Conservation (phyloP, 2,329 filamentous ascomycete genomes). For the Xylaria polymorpha region DNA sequence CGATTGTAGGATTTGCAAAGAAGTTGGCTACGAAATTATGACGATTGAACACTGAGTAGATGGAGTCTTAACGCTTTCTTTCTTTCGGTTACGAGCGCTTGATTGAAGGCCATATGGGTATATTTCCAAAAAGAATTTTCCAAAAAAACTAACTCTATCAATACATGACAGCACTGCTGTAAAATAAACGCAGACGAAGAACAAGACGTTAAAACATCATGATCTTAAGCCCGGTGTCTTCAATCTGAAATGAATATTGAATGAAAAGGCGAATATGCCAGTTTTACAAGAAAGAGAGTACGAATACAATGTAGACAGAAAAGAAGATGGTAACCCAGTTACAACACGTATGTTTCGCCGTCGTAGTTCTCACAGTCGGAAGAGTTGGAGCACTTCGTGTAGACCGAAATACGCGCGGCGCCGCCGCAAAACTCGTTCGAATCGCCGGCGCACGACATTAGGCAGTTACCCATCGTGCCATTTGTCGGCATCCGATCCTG, state of each 20-base stretch:
- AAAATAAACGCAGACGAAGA: neutral
- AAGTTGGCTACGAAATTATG: constrained; percentile 4
- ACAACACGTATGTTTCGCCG: neutral
- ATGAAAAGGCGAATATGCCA: neutral
- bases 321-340: neutral
- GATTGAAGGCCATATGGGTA: neutral
- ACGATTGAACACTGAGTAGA: neutral
- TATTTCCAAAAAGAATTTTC: neutral
- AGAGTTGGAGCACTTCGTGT: constrained; percentile 51
- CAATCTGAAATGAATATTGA: neutral
- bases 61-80: neutral
- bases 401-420: constrained; percentile 50
- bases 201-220: neutral
- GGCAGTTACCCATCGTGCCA: constrained; percentile 58
- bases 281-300: neutral
- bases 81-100: constrained; percentile 15
- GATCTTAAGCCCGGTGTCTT: neutral
- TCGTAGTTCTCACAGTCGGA: constrained; percentile 43
- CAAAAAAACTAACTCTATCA: neutral
- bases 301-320: neutral
- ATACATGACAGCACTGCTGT: neutral
- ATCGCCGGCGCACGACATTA: constrained; percentile 55
- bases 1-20: constrained; percentile 8
- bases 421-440: constrained; percentile 53
- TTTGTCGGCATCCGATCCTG: constrained; percentile 51